These are phyloP conservation scores for Suaeda aralocaspica DNA, from an alignment of 148 eudicot genomes.

Conservation along the genomic window DNA sequence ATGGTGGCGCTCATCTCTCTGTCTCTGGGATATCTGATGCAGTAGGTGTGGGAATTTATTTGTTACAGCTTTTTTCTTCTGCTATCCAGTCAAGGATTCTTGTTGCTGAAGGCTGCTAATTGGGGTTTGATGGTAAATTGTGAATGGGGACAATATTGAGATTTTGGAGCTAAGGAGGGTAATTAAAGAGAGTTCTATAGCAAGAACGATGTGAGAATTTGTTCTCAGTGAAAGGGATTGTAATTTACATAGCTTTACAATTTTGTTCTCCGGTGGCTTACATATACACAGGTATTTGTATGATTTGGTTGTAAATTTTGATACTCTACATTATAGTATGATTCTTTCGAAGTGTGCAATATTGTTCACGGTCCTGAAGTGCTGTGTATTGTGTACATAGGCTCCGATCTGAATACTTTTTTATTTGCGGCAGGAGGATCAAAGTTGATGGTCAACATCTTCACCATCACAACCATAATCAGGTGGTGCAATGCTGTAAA, in stretches of 20 bases:
- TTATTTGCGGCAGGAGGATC: too few species aligned
- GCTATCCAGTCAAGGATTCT: neutral
- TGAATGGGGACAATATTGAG: conserved; percentile 3
- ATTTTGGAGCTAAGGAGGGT: neutral
- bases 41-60: neutral
- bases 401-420: too few species aligned
- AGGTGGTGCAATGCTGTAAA: too few species aligned
- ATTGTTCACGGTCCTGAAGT: neutral
- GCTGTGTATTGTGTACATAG: neutral
- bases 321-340: neutral
- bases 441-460: too few species aligned
- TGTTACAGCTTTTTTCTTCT: neutral
- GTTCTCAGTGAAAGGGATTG: neutral
- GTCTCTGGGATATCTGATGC: conserved; percentile 45
- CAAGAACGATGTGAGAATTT: neutral
- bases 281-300: neutral
- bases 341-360: neutral
- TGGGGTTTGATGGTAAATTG: conserved; percentile 11
- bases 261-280: neutral
- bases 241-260: conserved; percentile 1
- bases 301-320: neutral
- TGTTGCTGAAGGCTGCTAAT: conserved; percentile 4
- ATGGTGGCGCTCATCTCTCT: conserved; percentile 50
- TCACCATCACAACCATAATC: too few species aligned
- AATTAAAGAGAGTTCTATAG: neutral